Evolutionary conservation across 2,329 filamentous ascomycete genomes (phyloP), one percentile per base, ranked within the genome.

Genomic region (Dothideomycetes sp.): DNA sequence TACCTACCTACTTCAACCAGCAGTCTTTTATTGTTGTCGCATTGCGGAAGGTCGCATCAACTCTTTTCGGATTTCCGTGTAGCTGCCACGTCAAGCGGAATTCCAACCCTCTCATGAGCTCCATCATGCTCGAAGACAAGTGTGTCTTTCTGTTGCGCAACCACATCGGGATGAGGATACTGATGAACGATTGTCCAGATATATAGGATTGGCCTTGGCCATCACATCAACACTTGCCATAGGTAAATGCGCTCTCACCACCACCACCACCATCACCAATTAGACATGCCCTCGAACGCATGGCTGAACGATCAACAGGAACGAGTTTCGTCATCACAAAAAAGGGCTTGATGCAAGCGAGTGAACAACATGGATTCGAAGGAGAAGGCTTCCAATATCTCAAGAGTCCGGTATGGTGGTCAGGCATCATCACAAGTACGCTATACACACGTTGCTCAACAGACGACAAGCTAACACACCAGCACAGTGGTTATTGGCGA

Each of bases 261-360:
- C 31, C n/a, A 36, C 16, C 25, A 27, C 30, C 16, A 37, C 24
- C 19, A 31, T 24, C 17, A 11, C 10, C 11, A 25, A 19, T 2
- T 16, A n/a, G 3, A 3, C 22, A n/a, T n/a, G n/a, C n/a, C n/a
- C n/a, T n/a, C n/a, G n/a, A n/a, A n/a, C n/a, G n/a, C n/a, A n/a
- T n/a, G 4, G 22, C 37, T 40, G n/a, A 40, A 27, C 16, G 5
- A 13, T 10, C 25, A 17, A 13, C 24, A 91, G 86, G 87, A 58
- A 87, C 85, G 37, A 94, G 88, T 74, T 98, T 98, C 64, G 89
- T 98, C 52, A 95, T 98, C 56, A 98, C 93, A 33, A 98, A 98
- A 69, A 96, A 95, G 76, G 89, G 89, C 50, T 74, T 98, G 52
- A 86, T 88, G 62, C 84, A 94, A 63, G 85, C 87, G 49, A 85